phyloP scores from a whole-genome alignment of 1,284 basidiomycete genomes.

The Cutaneotrichosporon daszewskae region DNA sequence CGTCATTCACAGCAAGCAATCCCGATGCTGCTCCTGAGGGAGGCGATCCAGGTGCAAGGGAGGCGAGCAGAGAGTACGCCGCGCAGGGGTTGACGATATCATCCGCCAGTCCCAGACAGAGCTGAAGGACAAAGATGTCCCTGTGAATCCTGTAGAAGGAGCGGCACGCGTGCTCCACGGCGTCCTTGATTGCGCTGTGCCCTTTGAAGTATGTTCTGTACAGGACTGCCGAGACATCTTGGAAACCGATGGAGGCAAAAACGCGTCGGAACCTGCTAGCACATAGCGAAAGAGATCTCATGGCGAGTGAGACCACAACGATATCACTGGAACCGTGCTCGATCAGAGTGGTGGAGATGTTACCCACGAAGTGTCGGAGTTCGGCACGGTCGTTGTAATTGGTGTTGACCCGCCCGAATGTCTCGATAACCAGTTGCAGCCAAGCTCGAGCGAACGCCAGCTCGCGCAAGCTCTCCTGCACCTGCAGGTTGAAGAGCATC shows the following conservation, averaged over 20 bases:
- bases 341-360: conserved; percentile 61
- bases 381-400: conserved; percentile 71
- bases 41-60: conserved; percentile 16
- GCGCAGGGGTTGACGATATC: conserved; percentile 53
- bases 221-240: conserved; percentile 63
- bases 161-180: conserved; percentile 66
- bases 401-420: conserved; percentile 67
- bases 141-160: conserved; percentile 70
- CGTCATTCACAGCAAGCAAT: conserved; percentile 62
- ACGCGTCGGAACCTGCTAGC: conserved; percentile 69
- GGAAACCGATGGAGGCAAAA: conserved; percentile 65
- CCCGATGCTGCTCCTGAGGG: conserved; percentile 53
- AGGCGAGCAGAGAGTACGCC: conserved; percentile 35
- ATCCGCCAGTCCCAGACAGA: conserved; percentile 58
- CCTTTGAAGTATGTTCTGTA: conserved; percentile 63
- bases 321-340: conserved; percentile 65
- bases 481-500: conserved; percentile 57
- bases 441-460: conserved; percentile 59
- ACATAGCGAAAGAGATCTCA: conserved; percentile 64
- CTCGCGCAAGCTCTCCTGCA: conserved; percentile 28
- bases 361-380: conserved; percentile 62
- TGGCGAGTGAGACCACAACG: conserved; percentile 59
- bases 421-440: conserved; percentile 61
- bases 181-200: conserved; percentile 54
- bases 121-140: conserved; percentile 70